Base-by-base conservation (phyloP, 768 basidiomycete species). In the Auricularia sp. region DNA sequence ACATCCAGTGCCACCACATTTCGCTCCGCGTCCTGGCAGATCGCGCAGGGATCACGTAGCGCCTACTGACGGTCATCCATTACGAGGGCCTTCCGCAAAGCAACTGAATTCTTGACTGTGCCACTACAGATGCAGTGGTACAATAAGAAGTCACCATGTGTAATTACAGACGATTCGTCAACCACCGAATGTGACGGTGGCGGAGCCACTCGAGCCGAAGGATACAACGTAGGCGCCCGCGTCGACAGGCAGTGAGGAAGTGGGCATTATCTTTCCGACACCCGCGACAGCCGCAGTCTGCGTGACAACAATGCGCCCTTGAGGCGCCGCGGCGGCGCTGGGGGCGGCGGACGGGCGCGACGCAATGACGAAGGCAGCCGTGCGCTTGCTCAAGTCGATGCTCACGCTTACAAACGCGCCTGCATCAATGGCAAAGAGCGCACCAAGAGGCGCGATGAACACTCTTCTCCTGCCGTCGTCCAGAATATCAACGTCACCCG, bases 391-490 rank as follows among this genome's bases (percentile, higher is more conserved):
- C 11, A 80, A 77, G 62, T 82, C 75, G 67, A 77, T 80, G 24
- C 69, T 75, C 58, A 83, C 69, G 10, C 71, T 69, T 16, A 78
- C 76, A 68, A 85, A 84, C 24, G 81, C 80, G 0, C 83, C 83
- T 18, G 83, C 80, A 65, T 84, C 83, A 51, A 83, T 68, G 11
- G 75, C 74, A 34, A 85, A 69, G 64, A 81, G 71, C 34, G 77
- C 74, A 16, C 79, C 81, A 34, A 83, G 73, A 1, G 82, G 78
- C 7, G 82, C 82, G 62, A 84, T 73, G 70, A 81, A 85, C 7
- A 85, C 78, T 39, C 82, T 75, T 61, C 82, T 77, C 47, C 83
- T 77, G 58, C 81, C 73, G 29, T 82, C 73, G 70, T 85, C 83
- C 64, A 79, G 74, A 11, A 84, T 81, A 63, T 75, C 69, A 8